Percentiles rank a stretch among this genome's conserved stretches.
phyloP scores from a whole-genome alignment of 352 stramenopile species.

The Globisporangium viniferum region DNA sequence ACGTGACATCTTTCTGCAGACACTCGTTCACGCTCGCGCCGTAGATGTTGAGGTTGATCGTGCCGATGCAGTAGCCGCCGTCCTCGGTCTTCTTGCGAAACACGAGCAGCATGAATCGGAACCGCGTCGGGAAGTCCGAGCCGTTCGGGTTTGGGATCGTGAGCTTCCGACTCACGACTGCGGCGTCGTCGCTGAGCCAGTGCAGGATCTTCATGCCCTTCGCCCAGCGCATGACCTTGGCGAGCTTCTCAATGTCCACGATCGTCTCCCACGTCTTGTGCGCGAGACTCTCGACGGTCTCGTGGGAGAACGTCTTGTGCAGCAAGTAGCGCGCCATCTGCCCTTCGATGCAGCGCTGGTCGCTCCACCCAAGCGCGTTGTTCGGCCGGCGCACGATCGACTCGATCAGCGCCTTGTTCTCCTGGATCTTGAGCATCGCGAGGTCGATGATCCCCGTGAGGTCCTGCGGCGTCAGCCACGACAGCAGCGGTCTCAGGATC shows the following conservation, averaged over 20 bases:
- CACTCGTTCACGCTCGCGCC: conserved; percentile 22
- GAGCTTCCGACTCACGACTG: conserved; percentile 22
- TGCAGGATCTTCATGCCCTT: conserved; percentile 47
- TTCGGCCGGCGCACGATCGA: conserved; percentile 26
- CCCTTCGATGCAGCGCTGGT: conserved; percentile 30
- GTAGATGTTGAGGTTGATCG: conserved; percentile 29
- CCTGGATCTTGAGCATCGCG: conserved; percentile 16
- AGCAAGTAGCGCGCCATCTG: conserved; percentile 33
- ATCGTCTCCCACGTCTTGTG: conserved; percentile 29
- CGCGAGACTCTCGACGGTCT: conserved; percentile 17
- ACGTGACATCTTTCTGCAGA: conserved; percentile 17
- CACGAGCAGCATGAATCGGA: conserved; percentile 26
- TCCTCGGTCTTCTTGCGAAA: conserved; percentile 10
- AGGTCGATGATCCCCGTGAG: conserved; percentile 15
- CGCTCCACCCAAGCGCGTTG: conserved; percentile 36
- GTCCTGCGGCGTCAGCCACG: conserved; percentile 5
- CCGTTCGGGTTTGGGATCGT: conserved; percentile 22
- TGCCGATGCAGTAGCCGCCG: conserved; percentile 20
- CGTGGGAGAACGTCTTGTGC: conserved; percentile 29
- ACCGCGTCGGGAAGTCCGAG: conserved; percentile 14
- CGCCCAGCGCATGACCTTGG: conserved; percentile 28
- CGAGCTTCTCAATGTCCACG: conserved; percentile 21
- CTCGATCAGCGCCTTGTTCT: conserved; percentile 22
- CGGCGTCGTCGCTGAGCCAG: conserved; percentile 24
- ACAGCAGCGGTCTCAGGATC: conserved; percentile 21